These are phyloP conservation scores for Coccomyxa sp. DNA, from an alignment of 139 green algal species.

Conservation along the genomic window DNA sequence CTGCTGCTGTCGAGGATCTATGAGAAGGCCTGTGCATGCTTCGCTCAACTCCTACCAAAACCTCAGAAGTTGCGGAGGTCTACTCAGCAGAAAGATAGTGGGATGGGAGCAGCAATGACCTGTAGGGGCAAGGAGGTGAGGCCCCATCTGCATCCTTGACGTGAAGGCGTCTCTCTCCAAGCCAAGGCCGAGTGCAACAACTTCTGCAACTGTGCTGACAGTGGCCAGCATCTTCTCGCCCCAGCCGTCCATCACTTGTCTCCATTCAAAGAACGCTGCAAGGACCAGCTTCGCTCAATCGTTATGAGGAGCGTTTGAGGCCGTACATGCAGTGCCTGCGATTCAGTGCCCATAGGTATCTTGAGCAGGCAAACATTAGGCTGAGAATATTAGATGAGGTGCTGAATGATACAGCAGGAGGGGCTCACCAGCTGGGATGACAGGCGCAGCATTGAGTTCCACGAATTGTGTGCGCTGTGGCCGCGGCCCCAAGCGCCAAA, in stretches of 20 bases:
- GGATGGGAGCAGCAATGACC: too few species aligned
- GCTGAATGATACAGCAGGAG: too few species aligned
- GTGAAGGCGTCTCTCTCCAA: constrained; percentile 62
- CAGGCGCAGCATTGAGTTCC: constrained; percentile 84
- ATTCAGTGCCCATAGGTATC: too few species aligned
- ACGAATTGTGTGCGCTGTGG: constrained; percentile 52
- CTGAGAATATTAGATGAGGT: too few species aligned
- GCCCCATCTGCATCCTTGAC: constrained; percentile 63
- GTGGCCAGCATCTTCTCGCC: constrained; percentile 58
- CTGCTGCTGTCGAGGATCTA: background rate
- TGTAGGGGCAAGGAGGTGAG: constrained; percentile 90
- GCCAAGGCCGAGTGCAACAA: constrained; percentile 66
- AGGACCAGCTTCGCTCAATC: too few species aligned
- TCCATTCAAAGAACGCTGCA: constrained; percentile 76
- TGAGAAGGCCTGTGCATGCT: background rate
- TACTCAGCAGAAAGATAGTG: too few species aligned
- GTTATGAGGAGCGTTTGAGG: too few species aligned
- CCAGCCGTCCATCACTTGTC: constrained; percentile 76
- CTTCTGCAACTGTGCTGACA: constrained; percentile 40
- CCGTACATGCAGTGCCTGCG: too few species aligned
- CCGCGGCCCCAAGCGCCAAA: constrained; percentile 74
- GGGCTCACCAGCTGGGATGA: constrained; percentile 40
- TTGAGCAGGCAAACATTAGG: too few species aligned
- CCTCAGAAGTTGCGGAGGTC: too few species aligned
- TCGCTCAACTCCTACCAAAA: too few species aligned